Evolutionary conservation across 306 rosid genomes (phyloP).

Genomic region (Medicago arabica): DNA sequence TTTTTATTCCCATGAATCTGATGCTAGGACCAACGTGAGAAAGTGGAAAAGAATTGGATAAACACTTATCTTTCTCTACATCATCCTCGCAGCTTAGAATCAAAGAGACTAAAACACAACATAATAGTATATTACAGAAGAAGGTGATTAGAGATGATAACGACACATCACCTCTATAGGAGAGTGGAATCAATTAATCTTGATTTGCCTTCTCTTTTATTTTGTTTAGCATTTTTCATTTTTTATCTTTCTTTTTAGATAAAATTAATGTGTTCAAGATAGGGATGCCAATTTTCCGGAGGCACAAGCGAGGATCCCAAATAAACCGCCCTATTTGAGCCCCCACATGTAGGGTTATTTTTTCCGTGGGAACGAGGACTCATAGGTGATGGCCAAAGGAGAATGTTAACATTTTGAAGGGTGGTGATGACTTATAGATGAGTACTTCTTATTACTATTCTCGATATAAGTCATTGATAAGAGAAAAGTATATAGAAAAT

Average conservation of each 20-base stretch:
- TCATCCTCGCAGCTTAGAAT: slow-evolving; percentile 46
- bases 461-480: no score
- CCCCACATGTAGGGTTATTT: not conserved
- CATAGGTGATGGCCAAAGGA: no score
- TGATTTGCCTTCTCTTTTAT: not conserved
- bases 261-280: not conserved
- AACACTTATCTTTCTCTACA: slow-evolving; percentile 62
- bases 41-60: slow-evolving; percentile 56
- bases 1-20: slow-evolving; percentile 60
- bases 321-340: no score
- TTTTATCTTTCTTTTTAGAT: not conserved
- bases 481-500: no score
- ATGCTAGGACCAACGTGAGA: slow-evolving; percentile 60
- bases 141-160: not conserved
- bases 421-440: no score
- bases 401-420: no score
- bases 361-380: not conserved
- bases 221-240: not conserved
- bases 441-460: no score
- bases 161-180: not conserved
- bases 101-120: slow-evolving; percentile 25
- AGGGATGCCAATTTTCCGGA: not conserved
- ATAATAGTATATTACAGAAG: not conserved
- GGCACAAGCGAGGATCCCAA: not conserved
- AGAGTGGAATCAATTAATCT: not conserved